Base-by-base conservation (phyloP, 164 flowering plant genomes). In the Saururus chinensis region DNA sequence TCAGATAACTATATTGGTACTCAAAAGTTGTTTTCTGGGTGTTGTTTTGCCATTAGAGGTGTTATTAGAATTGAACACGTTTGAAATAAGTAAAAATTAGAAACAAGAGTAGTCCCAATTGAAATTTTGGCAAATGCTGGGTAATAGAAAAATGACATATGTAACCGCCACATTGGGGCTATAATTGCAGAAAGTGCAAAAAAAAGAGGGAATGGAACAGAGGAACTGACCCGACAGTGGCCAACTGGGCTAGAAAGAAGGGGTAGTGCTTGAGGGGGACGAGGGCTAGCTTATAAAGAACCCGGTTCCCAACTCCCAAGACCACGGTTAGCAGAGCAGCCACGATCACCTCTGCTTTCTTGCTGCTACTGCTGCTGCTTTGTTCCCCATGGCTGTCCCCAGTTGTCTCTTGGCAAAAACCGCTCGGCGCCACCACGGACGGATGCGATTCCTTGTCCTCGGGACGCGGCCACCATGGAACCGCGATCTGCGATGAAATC, bases 231-330 rank as follows among this genome's bases (percentile, higher is more conserved):
- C 99, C 99, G 77, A 93, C 80, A 49, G 99, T 93, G n/a, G 97
- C 95, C 64, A 93, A 75, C 76, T 93, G 99, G 59, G 99, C 99
- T n/a, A 93, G 86, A 64, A 93, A 93, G 81, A 93, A 93, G 0
- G 99, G 99, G 71, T 88, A 93, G 13, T 81, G 85, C 74, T 82
- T 90, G 61, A 93, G 86, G 35, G 99, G 99, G 26, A 90, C 87
- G 51, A 93, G 79, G 42, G 99, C 97, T 20, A 93, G 80, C 72
- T 93, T 93, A 60, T 93, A 85, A 45, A 93, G 70, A 57, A 93
- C 96, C 14, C 99, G 82, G 73, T 93, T 93, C 60, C 87, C 99
- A 7, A 93, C 99, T 0, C 95, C 99, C 20, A 93, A 53, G 55
- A 82, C 78, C 77, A 85, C 95, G 72, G 99, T 93, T 5, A 69